phyloP scores from a whole-genome alignment of 148 eudicot species.

The Nepenthes gracilis region DNA sequence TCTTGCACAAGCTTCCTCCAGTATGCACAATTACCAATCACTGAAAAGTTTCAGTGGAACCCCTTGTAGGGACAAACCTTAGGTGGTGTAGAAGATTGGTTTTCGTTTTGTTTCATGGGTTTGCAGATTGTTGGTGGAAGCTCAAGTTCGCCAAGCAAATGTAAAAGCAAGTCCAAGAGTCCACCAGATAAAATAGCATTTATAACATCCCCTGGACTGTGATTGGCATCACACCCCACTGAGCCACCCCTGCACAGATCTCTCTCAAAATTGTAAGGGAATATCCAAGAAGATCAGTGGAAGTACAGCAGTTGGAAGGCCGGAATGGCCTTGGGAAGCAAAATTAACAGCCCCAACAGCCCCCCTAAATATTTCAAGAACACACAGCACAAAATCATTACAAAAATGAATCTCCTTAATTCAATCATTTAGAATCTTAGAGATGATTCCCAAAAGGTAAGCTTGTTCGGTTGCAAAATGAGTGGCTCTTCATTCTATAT shows the following conservation, averaged over 20 bases:
- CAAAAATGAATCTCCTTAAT: constrained; percentile 30
- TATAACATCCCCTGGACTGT: constrained; percentile 17
- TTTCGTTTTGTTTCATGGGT: constrained; percentile 29
- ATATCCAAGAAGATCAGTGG: constrained; percentile 63
- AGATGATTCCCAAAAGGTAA: constrained; percentile 38
- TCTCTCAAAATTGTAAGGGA: constrained; percentile 54
- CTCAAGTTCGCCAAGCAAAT: constrained; percentile 60
- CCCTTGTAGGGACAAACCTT: constrained; percentile 77
- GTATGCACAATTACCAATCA: constrained; percentile 64
- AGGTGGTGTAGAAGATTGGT: constrained; percentile 12
- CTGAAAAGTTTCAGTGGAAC: constrained; percentile 60
- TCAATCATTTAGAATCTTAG: constrained; percentile 50
- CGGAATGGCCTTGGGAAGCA: constrained; percentile 20
- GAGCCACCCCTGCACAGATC: constrained; percentile 47
- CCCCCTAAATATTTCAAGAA: constrained; percentile 35
- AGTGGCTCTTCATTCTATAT: constrained; percentile 6
- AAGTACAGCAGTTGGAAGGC: constrained; percentile 46
- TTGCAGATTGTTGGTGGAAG: constrained; percentile 64
- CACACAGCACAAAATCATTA: constrained; percentile 30
- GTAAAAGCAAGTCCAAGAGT: constrained; percentile 53
- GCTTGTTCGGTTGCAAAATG: constrained; percentile 45
- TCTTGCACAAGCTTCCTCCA: constrained; percentile 59
- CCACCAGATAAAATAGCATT: constrained; percentile 36
- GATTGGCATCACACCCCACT: constrained; percentile 6
- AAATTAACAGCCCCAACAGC: constrained; percentile 30